Evolutionary conservation across 192 early-diverging fungal genomes (phyloP), one percentile per base, ranked within the genome.

Genomic region (Thoreauomyces humboldtii): DNA sequence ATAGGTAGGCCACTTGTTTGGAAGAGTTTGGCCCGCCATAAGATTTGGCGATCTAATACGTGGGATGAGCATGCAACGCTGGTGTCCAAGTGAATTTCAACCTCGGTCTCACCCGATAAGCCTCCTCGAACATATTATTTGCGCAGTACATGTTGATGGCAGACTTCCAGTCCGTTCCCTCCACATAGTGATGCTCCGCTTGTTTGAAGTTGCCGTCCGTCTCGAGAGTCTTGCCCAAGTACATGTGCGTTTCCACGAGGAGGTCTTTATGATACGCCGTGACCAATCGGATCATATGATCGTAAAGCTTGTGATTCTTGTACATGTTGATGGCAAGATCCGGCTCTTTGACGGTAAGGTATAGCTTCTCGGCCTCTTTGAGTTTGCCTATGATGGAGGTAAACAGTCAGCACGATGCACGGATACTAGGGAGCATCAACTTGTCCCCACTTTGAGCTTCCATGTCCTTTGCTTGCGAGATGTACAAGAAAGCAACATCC

Each of bases 301-400:
- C 85, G 60, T 87, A 87, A n/a, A 77, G 75, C 61, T 82, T 83
- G 69, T 81, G 75, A 58, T 86, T 85, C 46, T 84, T 87, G 74
- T 87, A 87, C 85, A 87, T 87, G 63, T 85, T 87, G 59, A 87
- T 87, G 24, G 85, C 85, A 15, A 86, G 67, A 65, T 87, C 85
- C 3, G 85, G 83, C 52, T 87, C 83, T 21, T 76, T 67, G 36
- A 86, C 79, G 15, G 79, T 81, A 12, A 87, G 62, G 65, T 86
- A 87, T 21, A 87, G 72, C 41, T 81, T 82, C 53, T 87, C 85
- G 12, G 85, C 85, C 22, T 87, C 85, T 52, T 82, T 82, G 24
- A 84, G 66, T 28, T 85, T 83, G 29, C 79, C 79, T 81, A 19
- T 17, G 34, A 31, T 15, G 27, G 15, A 46, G 44, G 25, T 6